phyloP scores from a whole-genome alignment of 2,329 filamentous ascomycete species.

The Teratosphaeria destructans region DNA sequence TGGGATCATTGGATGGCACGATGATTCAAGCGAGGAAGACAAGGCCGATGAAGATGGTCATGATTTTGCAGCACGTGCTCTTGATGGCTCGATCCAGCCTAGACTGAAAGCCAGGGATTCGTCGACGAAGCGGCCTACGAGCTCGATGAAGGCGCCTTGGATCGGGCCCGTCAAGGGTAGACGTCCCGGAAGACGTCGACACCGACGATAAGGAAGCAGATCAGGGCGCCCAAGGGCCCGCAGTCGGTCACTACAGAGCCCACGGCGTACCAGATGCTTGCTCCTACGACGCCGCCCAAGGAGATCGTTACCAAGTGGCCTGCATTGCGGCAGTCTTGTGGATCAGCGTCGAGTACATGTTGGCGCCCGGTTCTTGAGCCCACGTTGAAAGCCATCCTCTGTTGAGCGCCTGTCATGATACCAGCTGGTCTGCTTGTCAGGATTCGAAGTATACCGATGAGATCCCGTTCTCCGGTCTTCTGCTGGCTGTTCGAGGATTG shows the following conservation, averaged over 20 bases:
- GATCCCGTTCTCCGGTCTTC: not conserved
- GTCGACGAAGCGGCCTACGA: conserved; percentile 8
- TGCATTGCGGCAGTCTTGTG: not conserved
- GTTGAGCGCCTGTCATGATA: not conserved
- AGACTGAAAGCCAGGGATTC: conserved; percentile 8
- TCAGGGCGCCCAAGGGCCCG: conserved; percentile 7
- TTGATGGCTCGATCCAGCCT: conserved; percentile 9
- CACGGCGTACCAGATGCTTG: conserved; percentile 8
- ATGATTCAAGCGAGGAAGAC: conserved; percentile 9
- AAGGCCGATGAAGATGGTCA: conserved; percentile 7
- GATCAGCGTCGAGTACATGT: not conserved
- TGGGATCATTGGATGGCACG: conserved; percentile 5
- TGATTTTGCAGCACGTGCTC: conserved; percentile 4
- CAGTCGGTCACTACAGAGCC: conserved; percentile 7
- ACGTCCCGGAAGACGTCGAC: conserved; percentile 10
- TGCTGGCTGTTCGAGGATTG: not conserved
- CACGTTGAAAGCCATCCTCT: not conserved
- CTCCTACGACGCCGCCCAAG: conserved; percentile 10
- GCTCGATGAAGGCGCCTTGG: conserved; percentile 8
- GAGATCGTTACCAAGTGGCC: conserved; percentile 8
- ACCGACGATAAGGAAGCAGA: conserved; percentile 9
- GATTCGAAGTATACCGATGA: not conserved
- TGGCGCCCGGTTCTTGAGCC: not conserved
- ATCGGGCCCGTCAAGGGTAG: conserved; percentile 5
- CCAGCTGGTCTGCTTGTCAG: not conserved